A percentile compares a stretch with the other conserved stretches of the same genome.
Evolutionary conservation across 768 basidiomycete genomes (phyloP).

Genomic region (Suillus discolor): DNA sequence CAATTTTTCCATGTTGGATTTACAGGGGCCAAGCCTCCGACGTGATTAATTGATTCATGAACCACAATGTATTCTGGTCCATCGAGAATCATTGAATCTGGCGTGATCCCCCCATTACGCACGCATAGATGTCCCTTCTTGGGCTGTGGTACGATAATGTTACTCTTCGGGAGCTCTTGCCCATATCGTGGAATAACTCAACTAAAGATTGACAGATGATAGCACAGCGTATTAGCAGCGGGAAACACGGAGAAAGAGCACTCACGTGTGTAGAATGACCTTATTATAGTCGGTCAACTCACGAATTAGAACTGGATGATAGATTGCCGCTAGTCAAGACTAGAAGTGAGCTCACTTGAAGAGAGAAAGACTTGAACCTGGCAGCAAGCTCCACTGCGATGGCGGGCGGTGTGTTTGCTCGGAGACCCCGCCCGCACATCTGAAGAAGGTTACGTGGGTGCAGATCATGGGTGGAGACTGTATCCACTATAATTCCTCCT

Average conservation of each 20-base stretch:
- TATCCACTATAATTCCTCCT: neutral
- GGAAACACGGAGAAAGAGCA: neutral
- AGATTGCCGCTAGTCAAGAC: neutral
- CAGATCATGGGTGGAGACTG: neutral
- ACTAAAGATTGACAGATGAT: slow-evolving; percentile 39
- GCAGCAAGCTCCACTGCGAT: too few relatives aligned
- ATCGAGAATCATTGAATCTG: neutral
- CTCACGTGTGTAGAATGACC: neutral
- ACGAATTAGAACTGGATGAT: neutral
- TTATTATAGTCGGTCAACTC: neutral
- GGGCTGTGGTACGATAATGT: neutral
- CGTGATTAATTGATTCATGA: neutral
- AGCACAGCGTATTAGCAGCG: neutral
- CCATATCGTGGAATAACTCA: slow-evolving; percentile 48
- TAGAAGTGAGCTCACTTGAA: too few relatives aligned
- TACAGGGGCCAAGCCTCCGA: neutral
- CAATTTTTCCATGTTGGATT: neutral
- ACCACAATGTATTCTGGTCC: neutral
- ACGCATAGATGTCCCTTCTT: neutral
- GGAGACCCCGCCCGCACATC: too few relatives aligned
- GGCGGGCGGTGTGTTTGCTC: too few relatives aligned
- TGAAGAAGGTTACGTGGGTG: neutral
- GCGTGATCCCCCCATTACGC: neutral
- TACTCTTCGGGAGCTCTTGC: neutral
- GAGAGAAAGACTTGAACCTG: too few relatives aligned